These are phyloP conservation scores for Syncephalastrum monosporum DNA, from an alignment of 371 early-diverging fungal species.

Conservation along the genomic window DNA sequence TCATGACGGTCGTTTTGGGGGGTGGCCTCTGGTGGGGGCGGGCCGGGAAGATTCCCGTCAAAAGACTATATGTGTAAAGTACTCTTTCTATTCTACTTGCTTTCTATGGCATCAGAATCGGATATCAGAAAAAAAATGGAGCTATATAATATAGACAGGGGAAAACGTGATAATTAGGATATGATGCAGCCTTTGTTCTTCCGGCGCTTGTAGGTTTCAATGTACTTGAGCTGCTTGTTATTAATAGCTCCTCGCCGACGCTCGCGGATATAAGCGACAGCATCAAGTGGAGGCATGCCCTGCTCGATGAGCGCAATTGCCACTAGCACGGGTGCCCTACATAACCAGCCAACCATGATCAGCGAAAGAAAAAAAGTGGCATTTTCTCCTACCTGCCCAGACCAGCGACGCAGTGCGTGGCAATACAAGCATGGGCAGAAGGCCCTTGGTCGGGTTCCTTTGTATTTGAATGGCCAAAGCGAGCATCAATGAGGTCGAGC, in stretches of 20 bases:
- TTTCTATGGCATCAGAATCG: no score
- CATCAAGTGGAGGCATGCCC: constrained; percentile 83
- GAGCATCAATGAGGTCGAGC: constrained; percentile 69
- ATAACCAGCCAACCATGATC: neutral
- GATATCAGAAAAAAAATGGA: neutral
- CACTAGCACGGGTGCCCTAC: constrained; percentile 71
- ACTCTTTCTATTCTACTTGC: no score
- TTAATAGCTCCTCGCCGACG: constrained; percentile 89
- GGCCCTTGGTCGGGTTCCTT: neutral
- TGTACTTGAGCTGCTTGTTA: constrained; percentile 76
- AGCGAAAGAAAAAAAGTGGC: neutral
- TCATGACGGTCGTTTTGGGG: no score
- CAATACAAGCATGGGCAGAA: constrained; percentile 51
- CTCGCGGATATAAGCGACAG: constrained; percentile 78
- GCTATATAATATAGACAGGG: neutral
- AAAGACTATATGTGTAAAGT: no score
- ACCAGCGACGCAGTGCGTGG: constrained; percentile 89
- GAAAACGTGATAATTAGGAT: constrained; percentile 7
- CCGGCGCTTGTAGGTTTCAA: constrained; percentile 70
- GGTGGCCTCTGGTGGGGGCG: no score
- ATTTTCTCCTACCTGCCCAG: constrained; percentile 61
- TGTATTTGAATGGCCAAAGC: constrained; percentile 34
- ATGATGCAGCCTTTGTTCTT: constrained; percentile 45
- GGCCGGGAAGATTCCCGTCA: no score
- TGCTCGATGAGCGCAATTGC: constrained; percentile 86